These are phyloP conservation scores for Sugiyamaella mastotermitis DNA, from an alignment of 805 yeast species.

Conservation along the genomic window DNA sequence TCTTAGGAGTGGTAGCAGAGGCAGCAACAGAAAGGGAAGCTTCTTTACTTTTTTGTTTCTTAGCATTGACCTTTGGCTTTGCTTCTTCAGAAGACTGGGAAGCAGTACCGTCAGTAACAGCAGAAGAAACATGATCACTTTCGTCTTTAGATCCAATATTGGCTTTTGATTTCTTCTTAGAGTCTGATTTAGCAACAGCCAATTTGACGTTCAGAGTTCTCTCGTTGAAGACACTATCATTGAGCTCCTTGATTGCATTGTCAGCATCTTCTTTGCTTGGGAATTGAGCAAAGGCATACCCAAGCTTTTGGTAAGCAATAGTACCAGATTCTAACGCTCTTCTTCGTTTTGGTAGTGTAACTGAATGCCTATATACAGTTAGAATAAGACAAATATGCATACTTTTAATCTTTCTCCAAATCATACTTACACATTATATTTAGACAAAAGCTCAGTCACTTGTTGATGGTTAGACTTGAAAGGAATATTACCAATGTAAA, in stretches of 20 bases:
- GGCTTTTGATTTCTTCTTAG: constrained; percentile 3
- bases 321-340: constrained; percentile 13
- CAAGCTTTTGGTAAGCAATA: constrained; percentile 30
- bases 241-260: constrained; percentile 36
- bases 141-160: constrained; percentile 16
- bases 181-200: constrained; percentile 22
- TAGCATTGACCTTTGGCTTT: constrained; percentile 34
- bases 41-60: constrained; percentile 50
- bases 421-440: constrained; percentile 39
- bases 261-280: constrained; percentile 34
- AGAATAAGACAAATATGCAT: constrained; percentile 22
- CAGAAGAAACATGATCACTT: constrained; percentile 24
- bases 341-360: constrained; percentile 33
- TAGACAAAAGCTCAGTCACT: constrained; percentile 39
- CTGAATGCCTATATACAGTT: constrained; percentile 1
- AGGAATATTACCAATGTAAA: constrained; percentile 51
- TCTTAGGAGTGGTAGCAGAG: constrained; percentile 85
- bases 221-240: constrained; percentile 29
- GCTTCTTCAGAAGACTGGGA: neutral
- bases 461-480: constrained; percentile 49
- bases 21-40: constrained; percentile 74
- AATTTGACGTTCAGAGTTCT: constrained; percentile 26
- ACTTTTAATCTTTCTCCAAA: too few species aligned
- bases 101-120: constrained; percentile 14
- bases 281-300: constrained; percentile 51